Conservation (phyloP, 805 yeast species). For the Aciculoconidium aculeatum region DNA sequence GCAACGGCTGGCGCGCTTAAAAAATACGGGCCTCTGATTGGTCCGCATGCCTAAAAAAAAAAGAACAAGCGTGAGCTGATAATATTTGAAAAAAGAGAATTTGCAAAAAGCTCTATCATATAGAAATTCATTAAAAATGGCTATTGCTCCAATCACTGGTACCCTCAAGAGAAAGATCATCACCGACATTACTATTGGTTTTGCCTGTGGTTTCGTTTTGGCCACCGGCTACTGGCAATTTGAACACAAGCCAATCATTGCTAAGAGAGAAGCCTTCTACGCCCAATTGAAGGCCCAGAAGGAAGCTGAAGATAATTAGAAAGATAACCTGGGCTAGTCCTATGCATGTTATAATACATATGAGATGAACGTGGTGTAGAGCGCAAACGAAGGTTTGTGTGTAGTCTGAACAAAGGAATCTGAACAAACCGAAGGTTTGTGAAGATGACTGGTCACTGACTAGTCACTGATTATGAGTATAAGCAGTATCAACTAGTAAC, state of each 20-base stretch:
- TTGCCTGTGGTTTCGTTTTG: slow-evolving; percentile 49
- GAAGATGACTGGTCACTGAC: no score
- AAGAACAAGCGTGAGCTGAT: no score
- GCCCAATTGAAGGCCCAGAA: slow-evolving; percentile 70
- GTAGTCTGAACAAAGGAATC: no score
- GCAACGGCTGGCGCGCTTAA: no score
- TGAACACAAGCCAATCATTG: slow-evolving; percentile 70
- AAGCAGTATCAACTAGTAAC: no score
- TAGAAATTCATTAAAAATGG: slow-evolving; percentile 44
- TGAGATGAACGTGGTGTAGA: no score
- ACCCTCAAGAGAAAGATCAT: slow-evolving; percentile 73
- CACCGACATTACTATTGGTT: slow-evolving; percentile 71
- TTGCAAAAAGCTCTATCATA: slow-evolving; percentile 2
- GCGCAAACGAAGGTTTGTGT: no score
- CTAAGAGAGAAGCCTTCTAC: slow-evolving; percentile 81
- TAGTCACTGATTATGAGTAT: no score
- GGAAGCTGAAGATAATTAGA: slow-evolving; percentile 43
- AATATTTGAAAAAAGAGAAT: slow-evolving; percentile 1
- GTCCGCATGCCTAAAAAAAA: slow-evolving; percentile 1
- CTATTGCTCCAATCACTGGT: slow-evolving; percentile 84
- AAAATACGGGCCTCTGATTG: slow-evolving; percentile 4
- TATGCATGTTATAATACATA: neutral
- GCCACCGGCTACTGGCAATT: slow-evolving; percentile 80
- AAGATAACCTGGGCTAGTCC: neutral
- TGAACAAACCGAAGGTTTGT: no score